phyloP scores from a whole-genome alignment of 306 rosid genomes.

The Lathyrus aphaca region DNA sequence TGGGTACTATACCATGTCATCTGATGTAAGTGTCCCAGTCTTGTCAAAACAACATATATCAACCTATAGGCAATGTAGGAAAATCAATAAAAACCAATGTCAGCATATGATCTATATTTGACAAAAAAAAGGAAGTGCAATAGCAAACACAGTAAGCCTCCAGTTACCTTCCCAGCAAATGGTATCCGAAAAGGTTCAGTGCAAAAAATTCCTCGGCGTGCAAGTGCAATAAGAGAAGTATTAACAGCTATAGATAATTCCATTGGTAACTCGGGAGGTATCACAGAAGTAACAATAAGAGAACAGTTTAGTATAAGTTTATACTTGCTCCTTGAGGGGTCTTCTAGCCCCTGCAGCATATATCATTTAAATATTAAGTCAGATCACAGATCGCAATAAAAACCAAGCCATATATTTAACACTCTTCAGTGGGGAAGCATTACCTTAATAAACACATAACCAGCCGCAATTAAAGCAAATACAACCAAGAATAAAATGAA shows the following conservation, averaged over 20 bases:
- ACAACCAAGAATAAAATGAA: conserved; percentile 91
- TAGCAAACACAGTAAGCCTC: conserved; percentile 32
- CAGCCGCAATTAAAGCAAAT: conserved; percentile 97
- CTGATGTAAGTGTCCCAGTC: conserved; percentile 99
- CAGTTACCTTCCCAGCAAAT: conserved; percentile 97
- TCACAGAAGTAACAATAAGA: conserved; percentile 96
- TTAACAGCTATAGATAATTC: conserved; percentile 98
- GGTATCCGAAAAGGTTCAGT: conserved; percentile 99
- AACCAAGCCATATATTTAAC: conserved; percentile 23
- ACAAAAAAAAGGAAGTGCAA: conserved; percentile 22
- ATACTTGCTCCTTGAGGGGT: conserved; percentile 99
- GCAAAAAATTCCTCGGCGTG: conserved; percentile 93
- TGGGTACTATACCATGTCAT: conserved; percentile 86
- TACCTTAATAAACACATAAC: conserved; percentile 95
- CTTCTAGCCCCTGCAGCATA: conserved; percentile 87
- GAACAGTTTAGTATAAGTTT: conserved; percentile 97
- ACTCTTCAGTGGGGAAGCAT: conserved; percentile 29
- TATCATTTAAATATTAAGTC: conserved; percentile 25
- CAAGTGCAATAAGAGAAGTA: conserved; percentile 96
- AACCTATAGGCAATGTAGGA: conserved; percentile 63
- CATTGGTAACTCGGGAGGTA: conserved; percentile 99
- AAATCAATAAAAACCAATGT: conserved; percentile 13
- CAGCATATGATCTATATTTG: conserved; percentile 28
- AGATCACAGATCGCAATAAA: conserved; percentile 22
- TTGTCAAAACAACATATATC: conserved; percentile 99